Evolutionary conservation across 768 basidiomycete species (phyloP).

Genomic region (Phaeolepiota aurea): DNA sequence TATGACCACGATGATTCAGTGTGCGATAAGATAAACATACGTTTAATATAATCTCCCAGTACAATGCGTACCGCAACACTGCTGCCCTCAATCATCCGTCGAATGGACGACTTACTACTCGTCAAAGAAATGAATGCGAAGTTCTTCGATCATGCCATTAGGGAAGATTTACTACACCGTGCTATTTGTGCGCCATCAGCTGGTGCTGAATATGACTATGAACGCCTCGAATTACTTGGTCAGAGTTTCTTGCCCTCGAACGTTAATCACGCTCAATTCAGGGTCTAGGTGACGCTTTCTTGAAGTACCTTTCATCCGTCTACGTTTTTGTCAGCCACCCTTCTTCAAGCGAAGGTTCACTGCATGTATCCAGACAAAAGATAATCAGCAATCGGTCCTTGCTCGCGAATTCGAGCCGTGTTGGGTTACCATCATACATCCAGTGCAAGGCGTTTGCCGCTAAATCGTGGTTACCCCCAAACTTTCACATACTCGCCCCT

Average conservation of each 20-base stretch:
- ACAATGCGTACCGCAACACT: conserved; percentile 60
- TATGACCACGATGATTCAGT: conserved; percentile 13
- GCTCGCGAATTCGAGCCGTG: conserved; percentile 41
- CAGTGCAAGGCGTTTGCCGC: conserved; percentile 62
- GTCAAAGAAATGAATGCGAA: conserved; percentile 72
- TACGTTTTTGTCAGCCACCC: conserved; percentile 71
- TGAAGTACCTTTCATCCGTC: conserved; percentile 71
- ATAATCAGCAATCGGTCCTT: conserved; percentile 73
- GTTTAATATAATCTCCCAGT: conserved; percentile 22
- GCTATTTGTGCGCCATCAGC: conserved; percentile 69
- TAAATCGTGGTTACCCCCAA: conserved; percentile 59
- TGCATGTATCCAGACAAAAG: conserved; percentile 59
- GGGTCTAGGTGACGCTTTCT: conserved; percentile 64
- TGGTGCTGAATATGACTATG: conserved; percentile 67
- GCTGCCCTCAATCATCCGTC: conserved; percentile 65
- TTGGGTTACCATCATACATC: conserved; percentile 65
- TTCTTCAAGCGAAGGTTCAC: conserved; percentile 49
- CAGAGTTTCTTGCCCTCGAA: too few species aligned
- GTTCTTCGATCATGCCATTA: conserved; percentile 55
- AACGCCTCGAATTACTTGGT: conserved; percentile 82
- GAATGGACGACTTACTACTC: conserved; percentile 68
- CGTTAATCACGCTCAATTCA: conserved; percentile 2
- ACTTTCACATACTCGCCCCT: conserved; percentile 19
- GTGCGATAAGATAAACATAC: not conserved
- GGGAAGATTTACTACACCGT: conserved; percentile 49